Evolutionary conservation across 2,329 filamentous ascomycete genomes (phyloP).

Genomic region (Leptographium procerum): DNA sequence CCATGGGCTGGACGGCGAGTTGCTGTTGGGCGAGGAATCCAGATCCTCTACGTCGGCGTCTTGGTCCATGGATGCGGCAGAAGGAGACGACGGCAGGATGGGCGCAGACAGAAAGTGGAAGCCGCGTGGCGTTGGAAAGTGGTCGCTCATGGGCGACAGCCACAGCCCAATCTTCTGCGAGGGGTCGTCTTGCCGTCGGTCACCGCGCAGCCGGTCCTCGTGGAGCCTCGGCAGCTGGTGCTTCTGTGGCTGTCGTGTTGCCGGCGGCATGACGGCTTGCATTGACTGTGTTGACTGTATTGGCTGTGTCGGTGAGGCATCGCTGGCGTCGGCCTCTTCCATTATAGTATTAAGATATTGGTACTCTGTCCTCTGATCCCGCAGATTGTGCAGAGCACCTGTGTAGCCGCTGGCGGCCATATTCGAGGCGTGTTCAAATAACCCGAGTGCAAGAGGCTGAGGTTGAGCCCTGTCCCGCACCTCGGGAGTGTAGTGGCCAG

Average conservation of each 20-base stretch:
- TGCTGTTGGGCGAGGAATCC: constrained; percentile 21
- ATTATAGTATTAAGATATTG: constrained; percentile 53
- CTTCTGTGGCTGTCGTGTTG: neutral
- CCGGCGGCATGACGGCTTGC: neutral
- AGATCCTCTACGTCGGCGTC: constrained; percentile 15
- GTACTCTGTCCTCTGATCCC: constrained; percentile 40
- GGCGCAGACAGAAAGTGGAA: constrained; percentile 53
- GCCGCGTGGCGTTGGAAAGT: constrained; percentile 64
- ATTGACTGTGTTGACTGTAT: neutral
- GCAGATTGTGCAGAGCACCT: constrained; percentile 37
- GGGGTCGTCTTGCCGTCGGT: constrained; percentile 13
- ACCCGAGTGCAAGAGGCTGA: neutral
- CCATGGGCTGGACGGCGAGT: constrained; percentile 37
- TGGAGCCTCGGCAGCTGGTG: constrained; percentile 22
- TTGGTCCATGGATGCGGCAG: constrained; percentile 39
- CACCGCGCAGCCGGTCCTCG: constrained; percentile 21
- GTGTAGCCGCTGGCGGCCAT: constrained; percentile 37
- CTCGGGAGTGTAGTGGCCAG: neutral
- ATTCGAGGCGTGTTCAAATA: constrained; percentile 15
- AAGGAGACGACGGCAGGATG: constrained; percentile 50
- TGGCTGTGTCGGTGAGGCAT: constrained; percentile 5
- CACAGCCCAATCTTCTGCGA: constrained; percentile 44
- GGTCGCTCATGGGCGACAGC: constrained; percentile 47
- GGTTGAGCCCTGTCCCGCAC: neutral
- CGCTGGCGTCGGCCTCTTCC: constrained; percentile 27